A percentile compares a stretch with the other conserved stretches of the same genome.
phyloP scores from a whole-genome alignment of 768 basidiomycete genomes.

The Tricholoma saponaceum region DNA sequence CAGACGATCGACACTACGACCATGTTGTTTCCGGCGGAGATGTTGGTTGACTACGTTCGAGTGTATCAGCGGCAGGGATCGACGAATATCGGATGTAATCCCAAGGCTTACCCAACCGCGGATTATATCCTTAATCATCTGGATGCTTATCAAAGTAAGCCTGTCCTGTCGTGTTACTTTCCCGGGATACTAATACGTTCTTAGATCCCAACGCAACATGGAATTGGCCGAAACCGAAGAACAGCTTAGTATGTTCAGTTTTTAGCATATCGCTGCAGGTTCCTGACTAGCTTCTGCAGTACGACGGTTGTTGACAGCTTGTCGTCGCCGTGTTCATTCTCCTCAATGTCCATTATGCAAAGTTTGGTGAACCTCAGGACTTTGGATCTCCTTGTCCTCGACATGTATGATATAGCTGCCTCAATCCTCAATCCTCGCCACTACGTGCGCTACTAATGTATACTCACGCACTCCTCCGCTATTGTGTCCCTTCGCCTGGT shows the following conservation, averaged over 20 bases:
- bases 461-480: not conserved
- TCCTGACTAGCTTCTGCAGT: not conserved
- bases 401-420: not conserved
- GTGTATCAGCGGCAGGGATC: constrained; percentile 67
- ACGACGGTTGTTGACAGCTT: not conserved
- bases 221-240: not conserved
- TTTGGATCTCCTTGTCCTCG: not conserved
- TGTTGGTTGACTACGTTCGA: constrained; percentile 76
- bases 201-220: not conserved
- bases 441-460: not conserved
- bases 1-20: constrained; percentile 51
- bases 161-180: not conserved
- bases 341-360: not conserved
- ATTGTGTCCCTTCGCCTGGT: not conserved
- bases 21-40: constrained; percentile 65
- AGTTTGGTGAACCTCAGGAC: not conserved
- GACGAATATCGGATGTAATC: constrained; percentile 65
- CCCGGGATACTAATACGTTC: not conserved
- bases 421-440: not conserved
- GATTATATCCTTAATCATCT: constrained; percentile 56
- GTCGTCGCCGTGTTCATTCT: not conserved
- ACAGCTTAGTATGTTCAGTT: not conserved
- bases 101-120: constrained; percentile 58
- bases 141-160: constrained; percentile 57
- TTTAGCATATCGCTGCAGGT: not conserved